Evolutionary conservation across 345 rosid species (phyloP), one percentile per base, ranked within the genome.

Genomic region (Microthlaspi erraticum): DNA sequence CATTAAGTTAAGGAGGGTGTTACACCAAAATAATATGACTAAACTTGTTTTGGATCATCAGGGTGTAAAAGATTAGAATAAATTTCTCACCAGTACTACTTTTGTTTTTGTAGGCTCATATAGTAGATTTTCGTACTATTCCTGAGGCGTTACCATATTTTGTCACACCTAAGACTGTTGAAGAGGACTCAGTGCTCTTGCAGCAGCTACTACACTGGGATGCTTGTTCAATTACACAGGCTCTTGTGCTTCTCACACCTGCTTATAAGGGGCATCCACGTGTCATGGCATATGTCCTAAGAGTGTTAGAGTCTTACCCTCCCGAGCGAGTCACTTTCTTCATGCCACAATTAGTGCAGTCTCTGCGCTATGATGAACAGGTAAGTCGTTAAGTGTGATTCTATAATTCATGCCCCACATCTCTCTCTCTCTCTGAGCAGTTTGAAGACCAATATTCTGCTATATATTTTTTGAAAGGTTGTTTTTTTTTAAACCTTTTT

Each of bases 201-300:
- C 98, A 92, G 80, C 99, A 95, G 81, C 79, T 95, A 69, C 99
- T 98, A 10, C 99, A 95, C 81, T 92, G 99, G 98, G 94, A 98
- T 71, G 89, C 97, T 81, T 95, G 98, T 81, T 92, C 99, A 74
- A 83, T 95, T 38, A 92, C 97, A 33, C 92, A 87, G 84, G 98
- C 96, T 69, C 98, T 95, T 13, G 98, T 87, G 81, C 92, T 95
- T 73, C 93, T 95, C 71, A 80, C 91, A 76, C 98, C 99, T 50
- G 86, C 86, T 65, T 90, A 89, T 66, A 95, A 86, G 80, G 99
- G 99, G 39, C 98, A 94, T 84, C 93, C 92, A 37, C 98, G 99
- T 66, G 98, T 94, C 74, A 94, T 94, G 99, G 98, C 99, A 50
- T 94, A 92, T 84, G 96, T 94, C 71, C 86, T 94, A 68, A 84